These are phyloP conservation scores for Dovyalis caffra DNA, from an alignment of 345 rosid genomes.

Conservation along the genomic window DNA sequence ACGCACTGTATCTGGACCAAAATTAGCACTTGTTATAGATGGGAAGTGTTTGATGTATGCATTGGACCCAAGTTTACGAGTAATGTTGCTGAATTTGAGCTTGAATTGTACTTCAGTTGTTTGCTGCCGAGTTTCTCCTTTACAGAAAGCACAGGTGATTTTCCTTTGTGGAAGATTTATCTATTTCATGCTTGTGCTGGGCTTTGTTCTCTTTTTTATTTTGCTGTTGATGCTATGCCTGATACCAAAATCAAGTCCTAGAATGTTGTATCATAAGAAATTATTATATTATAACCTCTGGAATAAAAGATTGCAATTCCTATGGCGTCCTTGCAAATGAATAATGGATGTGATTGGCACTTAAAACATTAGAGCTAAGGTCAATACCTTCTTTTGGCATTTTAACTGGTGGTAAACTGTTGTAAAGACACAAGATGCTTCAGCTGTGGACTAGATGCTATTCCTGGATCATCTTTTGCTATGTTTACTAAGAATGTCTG, in stretches of 20 bases:
- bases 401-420: background rate
- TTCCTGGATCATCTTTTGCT: background rate
- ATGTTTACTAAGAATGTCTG: background rate
- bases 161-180: constrained; percentile 15
- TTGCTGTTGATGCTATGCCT: background rate
- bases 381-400: background rate
- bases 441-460: constrained; percentile 1
- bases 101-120: constrained; percentile 94
- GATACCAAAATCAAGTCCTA: background rate
- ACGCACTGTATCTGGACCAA: constrained; percentile 61
- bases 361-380: background rate
- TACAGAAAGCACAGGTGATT: constrained; percentile 97
- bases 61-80: constrained; percentile 82
- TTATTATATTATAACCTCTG: background rate
- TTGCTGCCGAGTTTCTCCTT: constrained; percentile 98
- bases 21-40: constrained; percentile 83
- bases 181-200: constrained; percentile 3
- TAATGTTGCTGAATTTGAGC: constrained; percentile 83
- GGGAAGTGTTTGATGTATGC: constrained; percentile 99
- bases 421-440: background rate
- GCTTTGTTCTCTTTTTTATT: background rate
- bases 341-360: background rate
- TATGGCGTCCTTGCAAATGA: background rate
- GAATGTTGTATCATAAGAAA: background rate
- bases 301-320: background rate